Evolutionary conservation across 257 asterid genomes (phyloP).

Genomic region (Solanum piurae): DNA sequence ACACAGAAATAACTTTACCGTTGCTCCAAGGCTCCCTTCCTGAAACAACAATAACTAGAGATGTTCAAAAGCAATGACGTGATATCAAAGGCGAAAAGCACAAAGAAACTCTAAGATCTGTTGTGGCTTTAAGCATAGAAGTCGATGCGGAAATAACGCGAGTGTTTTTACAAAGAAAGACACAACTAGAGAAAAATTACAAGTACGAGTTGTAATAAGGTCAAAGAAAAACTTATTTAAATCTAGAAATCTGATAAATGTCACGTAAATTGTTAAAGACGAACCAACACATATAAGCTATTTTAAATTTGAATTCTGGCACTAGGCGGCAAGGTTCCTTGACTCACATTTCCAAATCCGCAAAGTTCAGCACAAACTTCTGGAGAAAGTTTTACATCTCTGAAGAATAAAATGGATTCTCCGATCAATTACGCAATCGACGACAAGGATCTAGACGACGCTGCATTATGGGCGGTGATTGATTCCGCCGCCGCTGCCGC

Average conservation of each 20-base stretch:
- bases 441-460: conserved; percentile 85
- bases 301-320: neutral
- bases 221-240: no score
- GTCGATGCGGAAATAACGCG: neutral
- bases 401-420: conserved; percentile 19
- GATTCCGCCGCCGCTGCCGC: conserved; percentile 90
- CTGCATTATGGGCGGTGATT: conserved; percentile 90
- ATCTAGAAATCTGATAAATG: neutral
- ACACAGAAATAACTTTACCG: neutral
- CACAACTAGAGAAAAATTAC: neutral
- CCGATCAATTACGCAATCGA: conserved; percentile 36
- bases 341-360: neutral
- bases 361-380: neutral
- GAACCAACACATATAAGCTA: neutral
- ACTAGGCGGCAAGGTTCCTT: neutral
- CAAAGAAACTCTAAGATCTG: neutral
- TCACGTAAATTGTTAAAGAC: no score
- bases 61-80: neutral
- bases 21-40: neutral
- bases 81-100: neutral
- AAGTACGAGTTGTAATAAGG: neutral
- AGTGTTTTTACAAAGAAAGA: neutral
- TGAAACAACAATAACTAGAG: neutral
- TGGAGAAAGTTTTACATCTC: neutral
- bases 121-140: neutral